Conservation (phyloP, 768 basidiomycete species). For the Mycena indigotica region DNA sequence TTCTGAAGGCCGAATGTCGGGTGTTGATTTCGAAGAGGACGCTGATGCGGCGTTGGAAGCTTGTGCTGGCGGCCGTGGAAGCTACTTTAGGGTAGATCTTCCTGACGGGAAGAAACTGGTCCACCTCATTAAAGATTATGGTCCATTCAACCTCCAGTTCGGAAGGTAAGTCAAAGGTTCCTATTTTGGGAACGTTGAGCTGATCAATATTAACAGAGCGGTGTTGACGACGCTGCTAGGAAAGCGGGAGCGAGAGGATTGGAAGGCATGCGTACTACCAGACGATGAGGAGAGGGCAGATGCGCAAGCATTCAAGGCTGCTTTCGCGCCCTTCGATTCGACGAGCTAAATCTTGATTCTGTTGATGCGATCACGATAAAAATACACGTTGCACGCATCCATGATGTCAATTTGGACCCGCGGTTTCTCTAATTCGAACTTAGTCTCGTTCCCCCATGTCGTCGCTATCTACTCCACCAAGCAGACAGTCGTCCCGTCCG, state of each 20-base stretch:
- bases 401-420: background rate
- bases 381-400: background rate
- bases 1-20: constrained; percentile 63
- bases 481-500: constrained; percentile 33
- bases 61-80: constrained; percentile 55
- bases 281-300: constrained; percentile 89
- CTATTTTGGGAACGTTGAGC: background rate
- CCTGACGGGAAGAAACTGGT: constrained; percentile 86
- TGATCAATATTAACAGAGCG: constrained; percentile 51
- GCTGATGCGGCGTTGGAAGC: constrained; percentile 61
- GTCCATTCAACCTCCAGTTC: constrained; percentile 89
- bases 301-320: constrained; percentile 79
- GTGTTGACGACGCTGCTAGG: constrained; percentile 78
- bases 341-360: constrained; percentile 20
- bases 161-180: constrained; percentile 89
- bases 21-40: constrained; percentile 77
- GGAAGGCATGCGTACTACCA: constrained; percentile 83
- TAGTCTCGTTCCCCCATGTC: constrained; percentile 4
- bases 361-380: background rate
- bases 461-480: constrained; percentile 10
- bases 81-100: constrained; percentile 91
- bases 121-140: constrained; percentile 76
- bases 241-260: constrained; percentile 80
- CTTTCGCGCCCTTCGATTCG: constrained; percentile 77
- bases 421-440: background rate